A percentile compares a stretch with the other conserved stretches of the same genome.
Conservation (phyloP, 2,329 filamentous ascomycete species). For the Neonectria hederae region DNA sequence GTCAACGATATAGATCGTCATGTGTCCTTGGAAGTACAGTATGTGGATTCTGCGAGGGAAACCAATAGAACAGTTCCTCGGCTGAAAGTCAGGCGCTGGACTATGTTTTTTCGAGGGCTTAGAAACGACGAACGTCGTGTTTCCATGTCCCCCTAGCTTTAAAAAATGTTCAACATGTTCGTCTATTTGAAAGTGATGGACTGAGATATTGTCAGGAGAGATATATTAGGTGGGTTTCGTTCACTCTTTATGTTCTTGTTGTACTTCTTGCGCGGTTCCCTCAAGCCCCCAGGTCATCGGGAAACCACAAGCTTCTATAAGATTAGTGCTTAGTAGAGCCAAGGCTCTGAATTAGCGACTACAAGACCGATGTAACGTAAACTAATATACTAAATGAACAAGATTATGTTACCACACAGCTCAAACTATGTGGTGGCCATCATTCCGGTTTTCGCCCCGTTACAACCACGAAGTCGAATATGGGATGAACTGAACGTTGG, state of each 20-base stretch:
- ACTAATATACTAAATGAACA: background rate
- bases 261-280: no score
- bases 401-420: background rate
- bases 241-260: no score
- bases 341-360: background rate
- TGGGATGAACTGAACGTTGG: conserved; percentile 42
- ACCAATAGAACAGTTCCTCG: conserved; percentile 6
- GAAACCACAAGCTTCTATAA: no score
- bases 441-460: conserved; percentile 42
- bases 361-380: background rate
- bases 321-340: background rate
- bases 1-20: conserved; percentile 36
- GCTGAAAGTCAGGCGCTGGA: conserved; percentile 32
- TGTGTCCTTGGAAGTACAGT: conserved; percentile 34
- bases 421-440: background rate
- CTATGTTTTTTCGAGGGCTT: conserved; percentile 36
- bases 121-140: conserved; percentile 26
- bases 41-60: background rate
- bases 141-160: conserved; percentile 35
- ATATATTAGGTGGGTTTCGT: no score
- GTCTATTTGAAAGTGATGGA: no score
- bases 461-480: conserved; percentile 45
- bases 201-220: no score
- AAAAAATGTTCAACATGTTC: no score
- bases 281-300: no score